Evolutionary conservation across 768 basidiomycete genomes (phyloP), one percentile per base, ranked within the genome.

Genomic region (Hygrophorus russula): DNA sequence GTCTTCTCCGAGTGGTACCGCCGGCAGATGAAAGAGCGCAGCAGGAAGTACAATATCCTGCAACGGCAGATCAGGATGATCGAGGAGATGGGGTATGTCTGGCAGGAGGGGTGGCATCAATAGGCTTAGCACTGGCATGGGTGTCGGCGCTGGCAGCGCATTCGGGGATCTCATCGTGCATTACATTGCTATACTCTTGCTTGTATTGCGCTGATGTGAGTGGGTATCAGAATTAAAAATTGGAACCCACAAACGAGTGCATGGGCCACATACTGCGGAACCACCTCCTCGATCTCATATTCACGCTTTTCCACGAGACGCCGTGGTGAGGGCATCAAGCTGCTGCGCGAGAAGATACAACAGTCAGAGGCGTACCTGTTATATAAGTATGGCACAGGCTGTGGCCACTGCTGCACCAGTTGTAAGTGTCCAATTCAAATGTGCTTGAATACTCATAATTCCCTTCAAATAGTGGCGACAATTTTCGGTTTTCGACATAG

Each of bases 241-340:
- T 65, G 31, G 86, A 82, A 57, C 70, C 66, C 1, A 59, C 69
- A 13, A 85, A 86, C 64, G 88, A 92, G 61, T 83, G 86, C 51
- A 84, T 87, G 76, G 82, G 85, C n/a, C 86, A 92, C 57, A 80
- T 96, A 63, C 88, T 89, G 5, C 73, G 82, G 43, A 84, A 90
- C 63, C 84, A 93, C 56, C 73, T 96, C 6, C 70, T 90, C 59
- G 89, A 96, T 59, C 64, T 82, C 43, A 70, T 96, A 33, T 93
- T 93, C 62, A 52, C 63, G 2, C 67, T 80, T 5, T 97, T 93
- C 68, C 73, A 76, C 46, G 79, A 89, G 47, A 73, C 73, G 35
- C 74, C 80, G n/a, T 79, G 78, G 40, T 97, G 91, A n/a, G 91
- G 68, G 76, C 46, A 79, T 91, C 58, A 81, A 80, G 50, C 65